Conservation (phyloP, 2,329 filamentous ascomycete genomes). For the Chaetomium globosum region DNA sequence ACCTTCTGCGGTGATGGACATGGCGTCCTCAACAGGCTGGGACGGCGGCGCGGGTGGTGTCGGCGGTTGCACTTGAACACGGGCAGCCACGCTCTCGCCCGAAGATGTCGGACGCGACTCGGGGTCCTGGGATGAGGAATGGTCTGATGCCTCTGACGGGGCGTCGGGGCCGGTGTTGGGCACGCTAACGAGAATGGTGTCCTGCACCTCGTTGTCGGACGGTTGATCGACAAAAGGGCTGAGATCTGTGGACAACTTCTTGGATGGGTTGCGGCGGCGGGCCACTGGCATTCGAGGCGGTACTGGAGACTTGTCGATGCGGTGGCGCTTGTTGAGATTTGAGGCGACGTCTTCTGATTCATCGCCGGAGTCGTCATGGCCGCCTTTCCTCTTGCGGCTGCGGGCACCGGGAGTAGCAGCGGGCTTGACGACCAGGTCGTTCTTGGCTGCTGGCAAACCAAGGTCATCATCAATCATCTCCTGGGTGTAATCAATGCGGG, state of each 20-base stretch:
- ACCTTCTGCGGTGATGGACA: slow-evolving; percentile 21
- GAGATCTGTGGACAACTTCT: slow-evolving; percentile 43
- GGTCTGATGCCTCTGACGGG: slow-evolving; percentile 39
- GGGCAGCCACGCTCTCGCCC: slow-evolving; percentile 22
- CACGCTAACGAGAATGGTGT: slow-evolving; percentile 61
- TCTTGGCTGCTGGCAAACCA: slow-evolving; percentile 34
- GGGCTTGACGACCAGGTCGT: slow-evolving; percentile 32
- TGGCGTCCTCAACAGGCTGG: slow-evolving; percentile 19
- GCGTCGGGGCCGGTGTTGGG: slow-evolving; percentile 41
- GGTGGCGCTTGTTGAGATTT: slow-evolving; percentile 45
- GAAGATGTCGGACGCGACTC: slow-evolving; percentile 28
- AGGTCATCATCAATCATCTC: slow-evolving; percentile 52
- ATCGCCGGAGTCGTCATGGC: slow-evolving; percentile 38
- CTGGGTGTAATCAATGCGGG: slow-evolving; percentile 61
- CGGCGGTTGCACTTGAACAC: slow-evolving; percentile 20
- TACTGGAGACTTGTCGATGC: slow-evolving; percentile 34
- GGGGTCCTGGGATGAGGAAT: slow-evolving; percentile 29
- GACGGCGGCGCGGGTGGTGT: slow-evolving; percentile 26
- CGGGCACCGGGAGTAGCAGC: slow-evolving; percentile 38
- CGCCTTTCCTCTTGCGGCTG: slow-evolving; percentile 44
- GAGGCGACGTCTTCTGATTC: slow-evolving; percentile 43
- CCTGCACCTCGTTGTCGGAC: slow-evolving; percentile 54
- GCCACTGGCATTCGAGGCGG: slow-evolving; percentile 39
- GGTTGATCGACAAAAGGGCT: slow-evolving; percentile 42
- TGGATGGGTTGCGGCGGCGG: slow-evolving; percentile 47